These are phyloP conservation scores for Hibiscus mutabilis DNA, from an alignment of 345 rosid genomes.

Conservation along the genomic window DNA sequence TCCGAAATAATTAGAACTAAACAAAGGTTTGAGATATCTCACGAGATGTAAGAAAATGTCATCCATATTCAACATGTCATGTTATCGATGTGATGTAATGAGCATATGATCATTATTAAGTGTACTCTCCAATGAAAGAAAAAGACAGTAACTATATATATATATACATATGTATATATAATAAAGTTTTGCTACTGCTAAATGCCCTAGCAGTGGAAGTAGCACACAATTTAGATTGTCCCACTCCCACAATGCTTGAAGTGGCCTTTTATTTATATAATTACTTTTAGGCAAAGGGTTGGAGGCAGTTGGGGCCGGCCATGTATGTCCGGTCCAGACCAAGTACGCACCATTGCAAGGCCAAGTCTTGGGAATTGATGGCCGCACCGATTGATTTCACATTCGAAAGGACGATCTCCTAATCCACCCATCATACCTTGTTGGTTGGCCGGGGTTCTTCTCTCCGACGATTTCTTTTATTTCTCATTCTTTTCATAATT, in stretches of 20 bases:
- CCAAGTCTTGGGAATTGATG: not conserved
- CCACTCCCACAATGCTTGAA: not conserved
- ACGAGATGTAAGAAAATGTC: not conserved
- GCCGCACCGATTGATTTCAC: not conserved
- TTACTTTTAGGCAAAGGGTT: not conserved
- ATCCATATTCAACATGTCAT: not conserved
- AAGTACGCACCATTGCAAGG: constrained; percentile 8
- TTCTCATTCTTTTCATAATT: not conserved
- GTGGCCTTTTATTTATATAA: not conserved
- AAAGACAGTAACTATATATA: not conserved
- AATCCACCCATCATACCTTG: constrained; percentile 20
- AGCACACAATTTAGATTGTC: not conserved
- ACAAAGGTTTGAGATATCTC: not conserved
- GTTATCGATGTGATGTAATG: not conserved
- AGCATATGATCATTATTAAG: not conserved
- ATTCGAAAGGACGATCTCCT: constrained; percentile 5
- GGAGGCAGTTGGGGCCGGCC: constrained; percentile 26
- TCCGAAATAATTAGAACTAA: too few relatives aligned
- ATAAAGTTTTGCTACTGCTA: not conserved
- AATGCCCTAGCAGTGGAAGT: not conserved
- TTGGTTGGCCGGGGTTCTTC: constrained; percentile 32
- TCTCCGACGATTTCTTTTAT: constrained; percentile 26
- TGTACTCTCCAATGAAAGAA: not conserved
- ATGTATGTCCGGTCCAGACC: constrained; percentile 23
- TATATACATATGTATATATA: too few relatives aligned